Evolutionary conservation across 257 asterid genomes (phyloP).

Genomic region (Nicotiana undulata): DNA sequence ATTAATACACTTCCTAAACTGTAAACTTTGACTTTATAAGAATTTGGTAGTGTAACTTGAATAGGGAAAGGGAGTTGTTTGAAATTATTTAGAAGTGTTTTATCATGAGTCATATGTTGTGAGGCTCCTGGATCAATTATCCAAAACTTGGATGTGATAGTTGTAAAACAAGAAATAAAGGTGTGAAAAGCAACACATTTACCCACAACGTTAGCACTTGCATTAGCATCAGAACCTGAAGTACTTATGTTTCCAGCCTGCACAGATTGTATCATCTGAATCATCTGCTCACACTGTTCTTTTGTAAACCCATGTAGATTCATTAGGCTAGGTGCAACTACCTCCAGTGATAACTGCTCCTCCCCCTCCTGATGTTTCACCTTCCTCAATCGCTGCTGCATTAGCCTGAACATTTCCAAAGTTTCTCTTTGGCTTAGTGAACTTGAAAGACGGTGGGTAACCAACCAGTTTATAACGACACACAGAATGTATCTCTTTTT

Average conservation of each 20-base stretch:
- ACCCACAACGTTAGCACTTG: background rate
- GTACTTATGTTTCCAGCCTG: background rate
- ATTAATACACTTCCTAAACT: too few species aligned
- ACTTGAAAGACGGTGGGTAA: too few species aligned
- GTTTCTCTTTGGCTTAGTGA: too few species aligned
- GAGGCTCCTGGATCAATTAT: background rate
- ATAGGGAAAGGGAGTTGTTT: background rate
- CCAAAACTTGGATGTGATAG: background rate
- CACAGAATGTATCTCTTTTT: too few species aligned
- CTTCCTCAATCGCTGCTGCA: too few species aligned
- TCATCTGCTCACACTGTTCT: background rate
- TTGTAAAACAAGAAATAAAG: background rate
- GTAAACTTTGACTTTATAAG: too few species aligned
- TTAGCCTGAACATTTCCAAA: too few species aligned
- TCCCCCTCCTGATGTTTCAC: too few species aligned
- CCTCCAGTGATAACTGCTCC: too few species aligned
- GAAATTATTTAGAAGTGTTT: background rate
- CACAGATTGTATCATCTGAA: background rate
- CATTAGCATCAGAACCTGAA: background rate
- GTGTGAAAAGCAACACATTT: background rate
- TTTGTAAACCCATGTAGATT: background rate
- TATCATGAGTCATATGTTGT: too few species aligned
- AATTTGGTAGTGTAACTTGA: background rate
- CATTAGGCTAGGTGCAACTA: too few species aligned
- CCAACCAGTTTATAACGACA: too few species aligned